These are phyloP conservation scores for Blastobotrys malaysiensis DNA, from an alignment of 1,139 yeast genomes.

Conservation along the genomic window DNA sequence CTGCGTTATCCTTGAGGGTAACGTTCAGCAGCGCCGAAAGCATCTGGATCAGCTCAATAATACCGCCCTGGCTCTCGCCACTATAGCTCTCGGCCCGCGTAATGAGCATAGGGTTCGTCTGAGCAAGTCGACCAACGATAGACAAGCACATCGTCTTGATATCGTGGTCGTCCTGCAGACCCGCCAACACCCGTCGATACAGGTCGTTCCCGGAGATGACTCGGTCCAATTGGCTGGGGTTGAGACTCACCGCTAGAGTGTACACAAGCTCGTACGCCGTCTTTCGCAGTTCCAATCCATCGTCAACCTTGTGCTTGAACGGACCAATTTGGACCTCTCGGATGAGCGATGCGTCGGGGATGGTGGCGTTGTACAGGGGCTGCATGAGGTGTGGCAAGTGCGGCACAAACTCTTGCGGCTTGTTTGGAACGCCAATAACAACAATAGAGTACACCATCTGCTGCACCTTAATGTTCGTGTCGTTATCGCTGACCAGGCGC, in stretches of 20 bases:
- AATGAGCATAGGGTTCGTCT: slow-evolving; percentile 20
- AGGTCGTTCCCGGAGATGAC: slow-evolving; percentile 29
- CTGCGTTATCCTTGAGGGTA: slow-evolving; percentile 43
- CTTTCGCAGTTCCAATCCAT: slow-evolving; percentile 70
- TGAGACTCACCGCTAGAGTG: slow-evolving; percentile 39
- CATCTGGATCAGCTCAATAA: slow-evolving; percentile 26
- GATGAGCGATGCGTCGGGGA: slow-evolving; percentile 51
- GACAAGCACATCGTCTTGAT: slow-evolving; percentile 40
- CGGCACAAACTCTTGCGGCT: slow-evolving; percentile 47
- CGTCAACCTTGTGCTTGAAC: slow-evolving; percentile 75
- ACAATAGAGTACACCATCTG: background rate
- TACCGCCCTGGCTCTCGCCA: slow-evolving; percentile 12
- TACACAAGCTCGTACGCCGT: slow-evolving; percentile 67
- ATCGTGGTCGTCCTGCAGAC: slow-evolving; percentile 42
- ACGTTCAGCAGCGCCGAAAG: slow-evolving; percentile 33
- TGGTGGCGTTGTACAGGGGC: slow-evolving; percentile 50
- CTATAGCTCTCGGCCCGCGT: slow-evolving; percentile 6
- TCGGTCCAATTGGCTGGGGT: slow-evolving; percentile 26
- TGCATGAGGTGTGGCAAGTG: slow-evolving; percentile 49
- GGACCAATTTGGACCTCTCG: slow-evolving; percentile 81
- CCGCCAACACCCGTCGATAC: slow-evolving; percentile 33
- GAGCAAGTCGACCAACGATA: slow-evolving; percentile 35
- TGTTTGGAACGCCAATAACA: slow-evolving; percentile 42
- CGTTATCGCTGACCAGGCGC: background rate
- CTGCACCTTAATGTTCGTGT: background rate